phyloP scores from a whole-genome alignment of 768 basidiomycete species.

The Calocybe cyanea region DNA sequence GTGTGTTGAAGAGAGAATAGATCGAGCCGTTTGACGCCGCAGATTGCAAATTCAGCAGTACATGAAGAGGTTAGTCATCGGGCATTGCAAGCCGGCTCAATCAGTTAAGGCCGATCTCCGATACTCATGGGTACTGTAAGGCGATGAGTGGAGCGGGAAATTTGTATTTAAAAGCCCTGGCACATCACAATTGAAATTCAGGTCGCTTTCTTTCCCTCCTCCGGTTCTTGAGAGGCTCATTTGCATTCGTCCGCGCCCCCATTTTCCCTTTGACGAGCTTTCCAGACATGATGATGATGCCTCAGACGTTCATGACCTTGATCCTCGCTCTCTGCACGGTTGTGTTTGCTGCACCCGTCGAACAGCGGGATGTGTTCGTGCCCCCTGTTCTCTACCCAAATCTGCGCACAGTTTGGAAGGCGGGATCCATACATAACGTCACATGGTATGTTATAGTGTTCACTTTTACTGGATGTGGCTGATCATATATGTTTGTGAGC shows the following conservation, averaged over 20 bases:
- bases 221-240: no score
- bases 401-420: constrained; percentile 34
- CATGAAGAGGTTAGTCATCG: no score
- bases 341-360: constrained; percentile 28
- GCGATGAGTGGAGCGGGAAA: not conserved
- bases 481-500: not conserved
- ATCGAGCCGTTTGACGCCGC: no score
- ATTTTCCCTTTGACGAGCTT: not conserved
- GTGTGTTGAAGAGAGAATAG: no score
- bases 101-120: no score
- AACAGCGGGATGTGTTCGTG: constrained; percentile 44
- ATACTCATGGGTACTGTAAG: no score
- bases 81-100: no score
- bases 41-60: no score
- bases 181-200: not conserved
- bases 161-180: not conserved
- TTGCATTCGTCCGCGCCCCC: not conserved
- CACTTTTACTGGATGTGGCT: not conserved
- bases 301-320: constrained; percentile 12
- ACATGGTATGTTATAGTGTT: constrained; percentile 34
- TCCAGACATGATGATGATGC: constrained; percentile 13
- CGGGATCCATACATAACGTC: constrained; percentile 36
- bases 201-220: not conserved
- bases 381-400: constrained; percentile 38
- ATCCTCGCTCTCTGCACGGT: constrained; percentile 20